Evolutionary conservation across 495 filamentous ascomycete species (phyloP).

Genomic region (Trichoderma parareesei): DNA sequence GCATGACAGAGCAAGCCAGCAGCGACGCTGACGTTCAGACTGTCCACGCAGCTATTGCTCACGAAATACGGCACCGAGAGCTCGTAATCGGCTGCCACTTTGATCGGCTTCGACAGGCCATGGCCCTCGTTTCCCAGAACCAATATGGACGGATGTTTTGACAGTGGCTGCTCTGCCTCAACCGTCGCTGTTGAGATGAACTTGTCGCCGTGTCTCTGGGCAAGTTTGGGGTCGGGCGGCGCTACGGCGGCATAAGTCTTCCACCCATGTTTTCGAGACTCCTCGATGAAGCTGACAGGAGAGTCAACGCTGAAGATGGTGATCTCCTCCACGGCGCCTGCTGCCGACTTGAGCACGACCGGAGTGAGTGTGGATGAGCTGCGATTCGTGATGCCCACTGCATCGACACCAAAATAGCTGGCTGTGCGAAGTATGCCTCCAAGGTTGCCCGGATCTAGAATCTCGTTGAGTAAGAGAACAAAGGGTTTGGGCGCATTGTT

Average conservation of each 20-base stretch:
- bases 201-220: conserved; percentile 14
- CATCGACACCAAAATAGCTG: conserved; percentile 77
- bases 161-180: conserved; percentile 41
- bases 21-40: conserved; percentile 85
- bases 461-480: conserved; percentile 72
- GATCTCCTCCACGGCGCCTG: conserved; percentile 75
- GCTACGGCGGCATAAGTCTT: conserved; percentile 71
- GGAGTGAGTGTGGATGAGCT: conserved; percentile 65
- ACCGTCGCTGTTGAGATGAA: conserved; percentile 24
- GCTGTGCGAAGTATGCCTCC: conserved; percentile 82
- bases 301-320: conserved; percentile 58
- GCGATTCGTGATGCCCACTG: conserved; percentile 56
- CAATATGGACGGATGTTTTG: conserved; percentile 58
- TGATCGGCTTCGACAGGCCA: conserved; percentile 56
- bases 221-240: conserved; percentile 20
- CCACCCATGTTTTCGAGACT: conserved; percentile 68
- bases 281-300: conserved; percentile 58
- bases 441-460: conserved; percentile 82
- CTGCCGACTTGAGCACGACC: conserved; percentile 74
- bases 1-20: conserved; percentile 63
- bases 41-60: conserved; percentile 51
- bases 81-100: conserved; percentile 52
- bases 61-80: conserved; percentile 42
- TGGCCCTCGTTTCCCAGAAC: conserved; percentile 78
- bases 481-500: conserved; percentile 57